These are phyloP conservation scores for Penicillium thymicola DNA, from an alignment of 2,329 filamentous ascomycete species.

Conservation along the genomic window DNA sequence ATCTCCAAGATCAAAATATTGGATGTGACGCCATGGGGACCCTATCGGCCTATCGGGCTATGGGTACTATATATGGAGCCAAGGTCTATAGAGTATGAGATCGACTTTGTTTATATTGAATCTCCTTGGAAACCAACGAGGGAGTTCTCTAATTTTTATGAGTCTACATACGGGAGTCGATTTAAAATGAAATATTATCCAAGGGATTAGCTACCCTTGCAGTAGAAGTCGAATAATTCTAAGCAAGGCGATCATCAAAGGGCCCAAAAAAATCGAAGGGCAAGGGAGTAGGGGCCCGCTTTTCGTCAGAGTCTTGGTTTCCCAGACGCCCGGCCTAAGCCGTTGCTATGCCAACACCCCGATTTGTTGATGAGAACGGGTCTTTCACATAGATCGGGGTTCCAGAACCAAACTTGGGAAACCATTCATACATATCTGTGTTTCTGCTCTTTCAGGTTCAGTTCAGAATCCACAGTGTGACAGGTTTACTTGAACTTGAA, in stretches of 20 bases:
- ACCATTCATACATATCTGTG: constrained; percentile 27
- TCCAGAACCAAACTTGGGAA: constrained; percentile 18
- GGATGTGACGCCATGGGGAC: constrained; percentile 6
- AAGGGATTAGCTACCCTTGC: constrained; percentile 19
- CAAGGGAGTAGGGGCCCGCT: constrained; percentile 18
- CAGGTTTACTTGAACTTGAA: not conserved
- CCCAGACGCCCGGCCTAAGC: constrained; percentile 25
- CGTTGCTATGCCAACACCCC: constrained; percentile 39
- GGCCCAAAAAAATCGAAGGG: constrained; percentile 1
- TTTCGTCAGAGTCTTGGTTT: constrained; percentile 27
- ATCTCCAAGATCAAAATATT: not conserved
- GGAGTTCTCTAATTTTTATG: not conserved
- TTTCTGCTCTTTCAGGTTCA: constrained; percentile 20
- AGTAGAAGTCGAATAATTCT: constrained; percentile 8
- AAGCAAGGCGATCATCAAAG: constrained; percentile 12
- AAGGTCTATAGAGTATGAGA: constrained; percentile 7
- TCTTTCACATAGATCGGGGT: constrained; percentile 32
- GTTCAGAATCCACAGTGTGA: constrained; percentile 11
- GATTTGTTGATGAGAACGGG: constrained; percentile 41
- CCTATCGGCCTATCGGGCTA: constrained; percentile 3
- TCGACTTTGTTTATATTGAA: constrained; percentile 15
- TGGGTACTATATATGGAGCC: constrained; percentile 2
- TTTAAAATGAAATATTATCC: constrained; percentile 10
- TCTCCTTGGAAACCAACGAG: constrained; percentile 18
- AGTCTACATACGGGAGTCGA: not conserved